These are phyloP conservation scores for Alectoria sarmentosa DNA, from an alignment of 495 filamentous ascomycete species.

Conservation along the genomic window DNA sequence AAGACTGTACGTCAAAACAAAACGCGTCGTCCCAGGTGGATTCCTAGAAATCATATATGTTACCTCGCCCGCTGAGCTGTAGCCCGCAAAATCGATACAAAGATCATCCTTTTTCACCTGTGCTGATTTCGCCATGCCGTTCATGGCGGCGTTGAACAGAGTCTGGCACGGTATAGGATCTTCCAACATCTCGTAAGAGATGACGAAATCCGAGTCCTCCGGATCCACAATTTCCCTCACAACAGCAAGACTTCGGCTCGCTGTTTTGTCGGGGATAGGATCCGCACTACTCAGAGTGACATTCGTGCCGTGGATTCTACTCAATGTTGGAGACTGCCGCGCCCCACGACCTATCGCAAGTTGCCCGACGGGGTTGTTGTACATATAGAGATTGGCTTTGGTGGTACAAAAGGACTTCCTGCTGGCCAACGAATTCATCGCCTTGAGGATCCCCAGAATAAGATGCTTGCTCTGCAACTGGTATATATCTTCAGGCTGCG, in stretches of 20 bases:
- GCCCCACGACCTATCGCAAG: neutral
- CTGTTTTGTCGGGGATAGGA: accelerated
- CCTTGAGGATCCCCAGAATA: neutral
- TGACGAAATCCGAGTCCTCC: neutral
- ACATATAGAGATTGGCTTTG: neutral
- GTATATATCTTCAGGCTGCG: neutral
- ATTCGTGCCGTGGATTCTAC: neutral
- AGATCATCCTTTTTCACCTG: no score
- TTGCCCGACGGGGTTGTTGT: neutral
- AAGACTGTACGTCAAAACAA: neutral
- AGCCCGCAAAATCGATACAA: neutral
- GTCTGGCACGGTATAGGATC: neutral
- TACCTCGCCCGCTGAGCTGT: neutral
- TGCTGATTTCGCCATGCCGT: neutral
- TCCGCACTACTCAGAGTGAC: neutral
- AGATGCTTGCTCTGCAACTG: neutral
- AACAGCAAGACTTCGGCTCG: neutral
- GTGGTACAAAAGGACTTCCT: neutral
- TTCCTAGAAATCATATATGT: neutral
- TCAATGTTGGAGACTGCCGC: no score
- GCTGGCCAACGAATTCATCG: neutral
- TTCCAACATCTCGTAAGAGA: neutral
- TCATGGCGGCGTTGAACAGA: neutral
- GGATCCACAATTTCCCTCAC: neutral
- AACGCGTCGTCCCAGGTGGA: neutral